phyloP scores from a whole-genome alignment of 371 early-diverging fungal species.

The Mucor saturninus region DNA sequence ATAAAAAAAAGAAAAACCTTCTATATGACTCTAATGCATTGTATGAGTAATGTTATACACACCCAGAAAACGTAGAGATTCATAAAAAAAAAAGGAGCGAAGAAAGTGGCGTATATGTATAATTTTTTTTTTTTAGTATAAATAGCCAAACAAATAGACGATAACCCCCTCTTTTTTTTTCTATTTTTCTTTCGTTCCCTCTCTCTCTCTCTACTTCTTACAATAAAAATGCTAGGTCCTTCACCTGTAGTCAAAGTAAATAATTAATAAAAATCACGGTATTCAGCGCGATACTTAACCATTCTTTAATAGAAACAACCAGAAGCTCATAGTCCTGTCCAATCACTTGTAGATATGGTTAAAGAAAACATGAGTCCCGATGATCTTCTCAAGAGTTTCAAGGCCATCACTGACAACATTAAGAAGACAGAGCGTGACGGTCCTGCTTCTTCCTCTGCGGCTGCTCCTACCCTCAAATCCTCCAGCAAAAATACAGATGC shows the following conservation, averaged over 20 bases:
- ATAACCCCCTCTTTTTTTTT: neutral
- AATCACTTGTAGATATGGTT: neutral
- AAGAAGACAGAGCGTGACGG: neutral
- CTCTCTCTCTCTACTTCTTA: neutral
- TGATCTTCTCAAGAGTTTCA: constrained; percentile 10
- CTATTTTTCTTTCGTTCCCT: neutral
- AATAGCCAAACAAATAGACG: neutral
- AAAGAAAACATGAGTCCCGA: constrained; percentile 14
- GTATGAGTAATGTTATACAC: too few relatives aligned
- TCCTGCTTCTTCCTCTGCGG: neutral
- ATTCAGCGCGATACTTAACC: too few relatives aligned
- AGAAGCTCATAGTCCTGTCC: neutral
- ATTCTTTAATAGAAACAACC: too few relatives aligned
- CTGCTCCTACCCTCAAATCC: neutral
- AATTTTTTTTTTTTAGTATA: neutral
- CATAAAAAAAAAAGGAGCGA: constrained; percentile 3
- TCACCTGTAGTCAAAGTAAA: constrained; percentile 19
- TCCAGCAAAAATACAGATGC: neutral
- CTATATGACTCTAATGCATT: too few relatives aligned
- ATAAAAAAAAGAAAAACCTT: too few relatives aligned
- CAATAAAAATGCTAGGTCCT: constrained; percentile 16
- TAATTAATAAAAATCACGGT: neutral
- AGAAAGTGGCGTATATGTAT: neutral
- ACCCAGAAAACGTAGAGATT: too few relatives aligned
- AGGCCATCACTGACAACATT: constrained; percentile 5